phyloP scores from a whole-genome alignment of 192 early-diverging fungal species.

The Thamnidium elegans region DNA sequence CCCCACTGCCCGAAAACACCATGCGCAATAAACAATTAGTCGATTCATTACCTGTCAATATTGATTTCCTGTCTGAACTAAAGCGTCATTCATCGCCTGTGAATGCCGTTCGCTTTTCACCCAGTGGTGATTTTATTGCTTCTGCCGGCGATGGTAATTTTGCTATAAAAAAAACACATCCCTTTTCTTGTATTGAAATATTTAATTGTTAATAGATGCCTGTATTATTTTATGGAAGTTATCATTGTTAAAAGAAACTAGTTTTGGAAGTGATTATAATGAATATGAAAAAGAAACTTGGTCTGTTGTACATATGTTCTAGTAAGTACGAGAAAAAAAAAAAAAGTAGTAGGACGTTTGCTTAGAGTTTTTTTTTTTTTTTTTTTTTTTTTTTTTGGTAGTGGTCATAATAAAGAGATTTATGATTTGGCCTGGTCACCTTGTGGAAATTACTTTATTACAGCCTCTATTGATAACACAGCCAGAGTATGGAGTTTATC shows the following conservation, averaged over 20 bases:
- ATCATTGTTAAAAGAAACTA: constrained; percentile 49
- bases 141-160: constrained; percentile 87
- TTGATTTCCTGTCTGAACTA: constrained; percentile 81
- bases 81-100: constrained; percentile 85
- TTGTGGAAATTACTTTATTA: constrained; percentile 71
- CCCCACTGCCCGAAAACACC: too few species aligned
- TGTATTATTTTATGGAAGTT: constrained; percentile 83
- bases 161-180: not conserved
- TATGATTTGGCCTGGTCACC: not conserved
- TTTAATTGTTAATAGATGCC: constrained; percentile 59
- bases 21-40: constrained; percentile 17
- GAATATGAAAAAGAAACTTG: constrained; percentile 70
- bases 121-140: constrained; percentile 68
- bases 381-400: constrained; percentile 11
- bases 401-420: constrained; percentile 57
- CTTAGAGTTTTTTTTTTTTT: too few species aligned
- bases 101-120: constrained; percentile 91
- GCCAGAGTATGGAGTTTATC: constrained; percentile 81
- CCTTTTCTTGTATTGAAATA: not conserved
- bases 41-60: constrained; percentile 45
- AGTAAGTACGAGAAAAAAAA: constrained; percentile 49
- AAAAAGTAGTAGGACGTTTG: too few species aligned
- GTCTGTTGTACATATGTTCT: constrained; percentile 66
- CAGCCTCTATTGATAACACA: constrained; percentile 86
- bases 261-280: constrained; percentile 29